A percentile compares a stretch with the other conserved stretches of the same genome.
phyloP scores from a whole-genome alignment of 2,329 filamentous ascomycete species.

The Phialemoniopsis sp. region DNA sequence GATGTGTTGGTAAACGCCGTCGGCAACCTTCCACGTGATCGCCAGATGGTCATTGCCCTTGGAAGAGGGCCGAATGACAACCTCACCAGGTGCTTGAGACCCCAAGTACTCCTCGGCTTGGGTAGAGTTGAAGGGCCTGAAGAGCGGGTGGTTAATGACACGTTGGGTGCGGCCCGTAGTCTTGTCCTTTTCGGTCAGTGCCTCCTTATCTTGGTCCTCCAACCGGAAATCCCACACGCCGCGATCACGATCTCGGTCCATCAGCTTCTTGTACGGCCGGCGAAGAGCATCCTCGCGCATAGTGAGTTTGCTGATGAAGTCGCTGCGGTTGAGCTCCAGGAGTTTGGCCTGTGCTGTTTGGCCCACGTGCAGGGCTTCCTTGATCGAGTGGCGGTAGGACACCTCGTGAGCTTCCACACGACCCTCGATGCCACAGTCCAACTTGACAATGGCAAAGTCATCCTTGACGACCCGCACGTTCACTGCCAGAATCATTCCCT shows the following conservation, averaged over 20 bases:
- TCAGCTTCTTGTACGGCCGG: slow-evolving; percentile 63
- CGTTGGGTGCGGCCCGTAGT: slow-evolving; percentile 81
- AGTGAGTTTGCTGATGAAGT: slow-evolving; percentile 78
- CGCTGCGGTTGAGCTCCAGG: slow-evolving; percentile 80
- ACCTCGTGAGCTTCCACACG: slow-evolving; percentile 80
- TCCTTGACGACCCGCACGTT: slow-evolving; percentile 84
- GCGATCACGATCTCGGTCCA: slow-evolving; percentile 68
- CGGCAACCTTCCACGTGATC: slow-evolving; percentile 96
- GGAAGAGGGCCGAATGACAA: slow-evolving; percentile 91
- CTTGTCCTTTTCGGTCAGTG: slow-evolving; percentile 81
- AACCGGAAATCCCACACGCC: slow-evolving; percentile 85
- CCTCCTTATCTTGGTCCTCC: slow-evolving; percentile 78
- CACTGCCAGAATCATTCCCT: slow-evolving; percentile 90
- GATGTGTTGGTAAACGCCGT: slow-evolving; percentile 95
- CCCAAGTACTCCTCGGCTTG: slow-evolving; percentile 94
- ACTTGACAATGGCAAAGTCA: slow-evolving; percentile 87
- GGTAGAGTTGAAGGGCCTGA: slow-evolving; percentile 85
- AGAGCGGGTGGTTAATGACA: slow-evolving; percentile 96
- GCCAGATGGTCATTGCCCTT: slow-evolving; percentile 94
- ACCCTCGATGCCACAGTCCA: slow-evolving; percentile 93
- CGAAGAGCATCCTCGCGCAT: slow-evolving; percentile 78
- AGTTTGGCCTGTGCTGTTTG: slow-evolving; percentile 90
- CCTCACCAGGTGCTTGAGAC: slow-evolving; percentile 79
- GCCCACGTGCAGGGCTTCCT: slow-evolving; percentile 69
- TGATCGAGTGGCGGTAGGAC: slow-evolving; percentile 66